Evolutionary conservation across 352 stramenopile species (phyloP), one percentile per base, ranked within the genome.

Genomic region (Phytophthora hibernalis): DNA sequence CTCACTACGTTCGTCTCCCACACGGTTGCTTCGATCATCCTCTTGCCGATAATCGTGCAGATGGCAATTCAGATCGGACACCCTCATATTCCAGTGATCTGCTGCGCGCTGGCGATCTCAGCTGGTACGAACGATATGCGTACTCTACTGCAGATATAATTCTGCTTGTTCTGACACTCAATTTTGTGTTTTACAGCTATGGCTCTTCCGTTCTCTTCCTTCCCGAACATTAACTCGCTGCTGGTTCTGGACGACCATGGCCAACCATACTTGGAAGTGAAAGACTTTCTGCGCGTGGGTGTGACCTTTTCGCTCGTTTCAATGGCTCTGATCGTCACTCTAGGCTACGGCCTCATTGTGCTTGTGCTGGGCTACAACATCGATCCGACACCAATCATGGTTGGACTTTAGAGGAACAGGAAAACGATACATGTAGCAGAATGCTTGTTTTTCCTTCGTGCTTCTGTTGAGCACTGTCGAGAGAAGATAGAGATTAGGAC

Each of bases 1-100:
- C 79, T 98, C 22, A 96, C 92, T 16, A 97, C 92, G n/a, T 97
- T 98, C 51, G 91, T 97, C 42, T 97, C 90, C 57, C 92, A 98
- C 77, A 97, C 91, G 18, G 92, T 98, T 26, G 91, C 90, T 48
- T 93, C 92, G 45, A 95, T 98, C 63, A 97, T 98, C 38, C 73
- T 98, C 40, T 74, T 97, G 63, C 92, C 92, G 13, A 95, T 98
- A 57, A 97, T 98, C 62, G 88, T 97, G 18, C 77, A 96, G 55
- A 90, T 97, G 74, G 91, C 83, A 53, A 85, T 95, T 50, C 84
- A 95, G 52, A 92, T 95, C 35, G 88, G 87, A 12, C 85, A 93
- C 58, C 89, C 86, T 21, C 87, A 96, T 58, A 95, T 95, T 59
- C 85, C 89, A 16, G 87, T 95, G 28, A 92, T 96, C 53, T 93